Evolutionary conservation across 352 stramenopile species (phyloP).

Genomic region (Phytophthora megakarya): DNA sequence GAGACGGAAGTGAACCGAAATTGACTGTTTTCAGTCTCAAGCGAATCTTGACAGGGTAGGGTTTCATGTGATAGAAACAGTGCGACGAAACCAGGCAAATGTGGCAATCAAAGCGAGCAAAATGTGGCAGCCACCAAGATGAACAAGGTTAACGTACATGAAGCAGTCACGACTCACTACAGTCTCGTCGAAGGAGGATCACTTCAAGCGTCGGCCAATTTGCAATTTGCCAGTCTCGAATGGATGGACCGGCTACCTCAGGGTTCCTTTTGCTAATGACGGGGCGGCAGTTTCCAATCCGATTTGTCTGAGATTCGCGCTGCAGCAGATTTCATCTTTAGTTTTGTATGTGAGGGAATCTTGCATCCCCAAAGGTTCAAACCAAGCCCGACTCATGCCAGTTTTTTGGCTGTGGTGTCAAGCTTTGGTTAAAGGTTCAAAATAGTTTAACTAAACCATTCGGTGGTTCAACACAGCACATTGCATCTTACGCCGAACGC

Average conservation of each 20-base stretch:
- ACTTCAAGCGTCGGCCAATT: neutral
- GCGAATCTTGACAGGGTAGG: constrained; percentile 22
- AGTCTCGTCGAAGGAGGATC: too few species aligned
- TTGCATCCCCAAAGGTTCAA: neutral
- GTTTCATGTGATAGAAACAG: neutral
- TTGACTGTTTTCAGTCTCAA: neutral
- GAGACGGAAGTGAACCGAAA: constrained; percentile 6
- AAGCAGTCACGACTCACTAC: too few species aligned
- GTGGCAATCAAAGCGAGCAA: neutral
- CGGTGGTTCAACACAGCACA: too few species aligned
- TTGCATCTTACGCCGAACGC: too few species aligned
- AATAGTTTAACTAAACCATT: too few species aligned
- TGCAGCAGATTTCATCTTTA: neutral
- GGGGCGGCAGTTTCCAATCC: neutral
- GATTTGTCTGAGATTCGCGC: constrained; percentile 23
- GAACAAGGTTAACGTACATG: too few species aligned
- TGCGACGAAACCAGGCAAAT: neutral
- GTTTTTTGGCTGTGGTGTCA: too few species aligned
- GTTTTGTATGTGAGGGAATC: constrained; percentile 4
- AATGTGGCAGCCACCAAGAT: neutral
- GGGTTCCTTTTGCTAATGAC: constrained; percentile 16
- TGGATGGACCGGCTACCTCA: neutral
- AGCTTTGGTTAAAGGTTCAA: too few species aligned
- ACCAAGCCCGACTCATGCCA: too few species aligned
- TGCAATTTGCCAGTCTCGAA: neutral